phyloP scores from a whole-genome alignment of 169 alveolate genomes.

The Plasmodium vinckei region DNA sequence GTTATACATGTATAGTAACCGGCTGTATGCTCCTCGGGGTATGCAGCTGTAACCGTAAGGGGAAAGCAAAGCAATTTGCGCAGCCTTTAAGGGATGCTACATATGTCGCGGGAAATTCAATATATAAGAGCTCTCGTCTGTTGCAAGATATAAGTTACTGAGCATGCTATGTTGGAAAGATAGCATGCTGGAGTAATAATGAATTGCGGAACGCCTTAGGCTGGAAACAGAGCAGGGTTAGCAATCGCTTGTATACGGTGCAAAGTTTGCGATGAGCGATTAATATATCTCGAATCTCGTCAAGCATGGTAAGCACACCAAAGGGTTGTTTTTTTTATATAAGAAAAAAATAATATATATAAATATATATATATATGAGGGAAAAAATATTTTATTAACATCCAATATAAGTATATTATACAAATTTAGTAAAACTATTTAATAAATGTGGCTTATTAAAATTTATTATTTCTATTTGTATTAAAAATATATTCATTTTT shows the following conservation, averaged over 20 bases:
- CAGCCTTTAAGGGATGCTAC: constrained; percentile 49
- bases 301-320: constrained; percentile 57
- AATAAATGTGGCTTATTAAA: too few species aligned
- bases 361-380: background rate
- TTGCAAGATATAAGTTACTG: constrained; percentile 69
- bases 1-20: background rate
- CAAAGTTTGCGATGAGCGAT: constrained; percentile 63
- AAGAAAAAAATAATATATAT: background rate
- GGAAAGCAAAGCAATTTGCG: constrained; percentile 29
- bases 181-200: constrained; percentile 61
- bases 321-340: background rate
- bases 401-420: too few species aligned
- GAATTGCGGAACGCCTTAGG: constrained; percentile 75
- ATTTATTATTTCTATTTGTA: too few species aligned
- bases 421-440: too few species aligned
- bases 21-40: constrained; percentile 34
- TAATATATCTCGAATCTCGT: constrained; percentile 17
- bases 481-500: too few species aligned
- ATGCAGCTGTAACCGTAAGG: constrained; percentile 49
- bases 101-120: constrained; percentile 14
- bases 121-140: constrained; percentile 42
- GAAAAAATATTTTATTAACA: too few species aligned
- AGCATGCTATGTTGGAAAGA: constrained; percentile 47
- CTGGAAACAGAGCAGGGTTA: constrained; percentile 78
- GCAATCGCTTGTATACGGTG: constrained; percentile 76